Percentiles rank a stretch among this genome's conserved stretches.
phyloP scores from a whole-genome alignment of 2,329 filamentous ascomycete genomes.

The Rachicladosporium sp. region DNA sequence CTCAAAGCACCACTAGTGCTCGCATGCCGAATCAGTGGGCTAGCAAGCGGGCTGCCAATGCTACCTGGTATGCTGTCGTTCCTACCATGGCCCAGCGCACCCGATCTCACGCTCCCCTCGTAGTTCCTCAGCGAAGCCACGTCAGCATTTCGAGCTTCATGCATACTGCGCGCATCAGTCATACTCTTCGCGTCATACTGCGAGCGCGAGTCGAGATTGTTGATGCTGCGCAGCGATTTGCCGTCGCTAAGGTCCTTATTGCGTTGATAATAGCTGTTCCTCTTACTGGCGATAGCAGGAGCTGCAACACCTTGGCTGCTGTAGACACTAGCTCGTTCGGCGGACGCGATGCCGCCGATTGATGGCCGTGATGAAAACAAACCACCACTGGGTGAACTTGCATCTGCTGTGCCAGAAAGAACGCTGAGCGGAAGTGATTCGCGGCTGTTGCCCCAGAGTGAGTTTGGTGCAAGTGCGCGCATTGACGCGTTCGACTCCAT shows the following conservation, averaged over 20 bases:
- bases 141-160: slow-evolving; percentile 26
- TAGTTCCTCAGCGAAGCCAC: slow-evolving; percentile 71
- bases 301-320: slow-evolving; percentile 28
- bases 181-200: slow-evolving; percentile 10
- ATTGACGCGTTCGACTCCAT: slow-evolving; percentile 80
- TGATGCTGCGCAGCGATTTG: slow-evolving; percentile 20
- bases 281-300: slow-evolving; percentile 57
- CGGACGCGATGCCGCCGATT: slow-evolving; percentile 41
- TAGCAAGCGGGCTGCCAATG: slow-evolving; percentile 55
- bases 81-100: slow-evolving; percentile 60
- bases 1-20: slow-evolving; percentile 12
- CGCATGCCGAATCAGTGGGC: slow-evolving; percentile 22
- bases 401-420: slow-evolving; percentile 57
- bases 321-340: slow-evolving; percentile 71
- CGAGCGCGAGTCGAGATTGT: slow-evolving; percentile 10
- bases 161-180: slow-evolving; percentile 21
- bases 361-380: slow-evolving; percentile 37
- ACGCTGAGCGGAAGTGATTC: slow-evolving; percentile 70
- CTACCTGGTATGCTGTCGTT: slow-evolving; percentile 74
- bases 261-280: slow-evolving; percentile 69
- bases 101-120: slow-evolving; percentile 67
- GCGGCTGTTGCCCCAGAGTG: slow-evolving; percentile 68
- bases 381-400: slow-evolving; percentile 19
- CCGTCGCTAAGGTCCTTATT: slow-evolving; percentile 19
- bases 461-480: slow-evolving; percentile 70